Base-by-base conservation (phyloP, 768 basidiomycete species). In the Trametes cinnabarina region DNA sequence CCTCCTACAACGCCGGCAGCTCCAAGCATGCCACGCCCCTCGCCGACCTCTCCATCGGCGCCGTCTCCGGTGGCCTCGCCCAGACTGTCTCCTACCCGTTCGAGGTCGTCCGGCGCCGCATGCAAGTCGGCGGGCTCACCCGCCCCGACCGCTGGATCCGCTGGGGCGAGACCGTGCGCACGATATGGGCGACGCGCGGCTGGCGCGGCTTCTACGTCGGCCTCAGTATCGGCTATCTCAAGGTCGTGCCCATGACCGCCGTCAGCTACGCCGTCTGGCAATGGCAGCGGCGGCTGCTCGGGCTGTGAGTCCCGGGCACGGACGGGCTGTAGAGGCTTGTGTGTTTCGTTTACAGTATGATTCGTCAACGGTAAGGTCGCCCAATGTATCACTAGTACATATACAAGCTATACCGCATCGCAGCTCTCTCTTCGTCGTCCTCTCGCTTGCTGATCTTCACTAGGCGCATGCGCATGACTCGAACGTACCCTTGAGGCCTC, bases 51-150 rank as follows among this genome's bases (percentile, higher is more conserved):
- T 74, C 75, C 22, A 87, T 92, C 59, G 96, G 96, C 40, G 96
- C 92, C 0, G 70, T 93, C 9, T 87, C 95, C 0, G 96, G 96
- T 25, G 83, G 85, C 22, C 73, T 92, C 59, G 86, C 88, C 6
- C 95, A 98, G 74, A 96, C 94, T 2, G 85, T 83, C 15, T 92
- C 91, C 32, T 98, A 98, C 71, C 96, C 96, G 4, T 93, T 98
- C 68, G 96, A 98, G 68, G 88, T 98, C 51, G 79, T 95, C 20
- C 82, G 96, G 48, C 76, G 96, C 62, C 80, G 92, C 52, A 96
- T 97, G 93, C 95, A 98, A 73, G 93, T 98, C 3, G 94, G 94
- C 3, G 94, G 95, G 2, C 79, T 92, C 39, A 86, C 86, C 19
- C 78, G 78, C 39, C 90, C 91, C 0, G 87, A 87, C 64, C 77